Evolutionary conservation across 345 rosid species (phyloP), one percentile per base, ranked within the genome.

Genomic region (Fremontodendron californicum): DNA sequence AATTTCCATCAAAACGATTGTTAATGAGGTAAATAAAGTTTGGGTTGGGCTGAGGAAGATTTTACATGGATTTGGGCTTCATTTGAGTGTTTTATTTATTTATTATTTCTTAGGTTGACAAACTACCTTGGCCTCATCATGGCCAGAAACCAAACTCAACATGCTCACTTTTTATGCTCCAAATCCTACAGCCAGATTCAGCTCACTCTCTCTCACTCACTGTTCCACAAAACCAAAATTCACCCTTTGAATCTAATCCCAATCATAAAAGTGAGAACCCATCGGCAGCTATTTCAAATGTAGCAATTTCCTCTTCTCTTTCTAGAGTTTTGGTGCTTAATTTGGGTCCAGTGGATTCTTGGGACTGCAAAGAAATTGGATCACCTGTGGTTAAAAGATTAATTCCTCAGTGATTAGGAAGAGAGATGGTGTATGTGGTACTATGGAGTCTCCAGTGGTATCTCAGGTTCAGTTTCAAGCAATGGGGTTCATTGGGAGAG

Each of bases 401-500:
- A n/a, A 78, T 92, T 90, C 82, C 78, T 89, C 71, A 83, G 95
- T 39, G 96, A 92, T 54, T 90, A 90, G 57, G 93, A 87, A 81
- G 98, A 92, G 88, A 92, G 97, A 79, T 90, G 96, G 98, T 86
- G 79, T 77, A 89, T 92, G 97, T 94, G 97, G 98, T 90, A 94
- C 89, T 82, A 88, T 42, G 97, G 96, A 66, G 87, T 81, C 81
- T 84, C 90, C 7, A 75, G 68, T 49, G 79, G 76, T 65, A 75
- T 45, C 48, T 76, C 83, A 10, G 80, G 75, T 52, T 82, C 91
- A 1, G 86, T 89, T 83, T 94, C 98, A 16, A 86, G 83, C 80
- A 90, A 94, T 82, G 97, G 97, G 70, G 79, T 90, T 77, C 97
- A 89, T 31, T 93, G 97, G 98, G 94, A 92, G 78, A 86, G 97